These are phyloP conservation scores for Catenaria anguillulae DNA, from an alignment of 371 early-diverging fungal genomes.

Conservation along the genomic window DNA sequence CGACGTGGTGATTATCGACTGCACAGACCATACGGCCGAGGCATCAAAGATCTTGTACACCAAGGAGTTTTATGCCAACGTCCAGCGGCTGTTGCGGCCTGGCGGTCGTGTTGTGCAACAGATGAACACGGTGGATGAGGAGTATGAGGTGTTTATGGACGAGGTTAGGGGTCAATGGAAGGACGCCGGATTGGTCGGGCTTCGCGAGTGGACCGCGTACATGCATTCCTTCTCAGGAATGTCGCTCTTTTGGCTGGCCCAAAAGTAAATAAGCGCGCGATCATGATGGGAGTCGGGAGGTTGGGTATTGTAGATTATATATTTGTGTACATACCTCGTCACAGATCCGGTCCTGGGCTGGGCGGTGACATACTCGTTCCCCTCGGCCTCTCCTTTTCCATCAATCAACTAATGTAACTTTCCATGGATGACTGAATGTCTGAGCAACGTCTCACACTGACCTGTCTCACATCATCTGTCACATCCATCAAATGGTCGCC, in stretches of 20 bases:
- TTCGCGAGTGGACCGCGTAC: background rate
- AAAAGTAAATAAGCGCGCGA: too few relatives aligned
- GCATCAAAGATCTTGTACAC: conserved; percentile 1
- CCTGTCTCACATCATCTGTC: too few relatives aligned
- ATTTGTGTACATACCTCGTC: too few relatives aligned
- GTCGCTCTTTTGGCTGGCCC: conserved; percentile 1
- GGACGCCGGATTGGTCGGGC: background rate
- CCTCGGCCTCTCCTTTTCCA: too few relatives aligned
- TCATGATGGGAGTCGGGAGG: too few relatives aligned
- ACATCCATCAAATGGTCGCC: too few relatives aligned
- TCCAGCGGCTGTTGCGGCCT: background rate
- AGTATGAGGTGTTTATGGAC: background rate
- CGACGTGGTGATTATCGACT: background rate
- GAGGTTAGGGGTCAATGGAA: background rate
- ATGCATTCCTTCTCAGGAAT: background rate
- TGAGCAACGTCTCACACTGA: too few relatives aligned
- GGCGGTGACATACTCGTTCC: too few relatives aligned
- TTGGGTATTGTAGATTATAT: too few relatives aligned
- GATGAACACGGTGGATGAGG: background rate
- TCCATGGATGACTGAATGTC: too few relatives aligned
- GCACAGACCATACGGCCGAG: background rate
- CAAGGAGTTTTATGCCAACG: background rate
- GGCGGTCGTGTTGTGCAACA: background rate
- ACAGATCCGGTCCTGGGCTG: too few relatives aligned
- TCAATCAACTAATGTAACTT: too few relatives aligned